Evolutionary conservation across 2,329 filamentous ascomycete species (phyloP).

Genomic region (Claviceps cyperi): DNA sequence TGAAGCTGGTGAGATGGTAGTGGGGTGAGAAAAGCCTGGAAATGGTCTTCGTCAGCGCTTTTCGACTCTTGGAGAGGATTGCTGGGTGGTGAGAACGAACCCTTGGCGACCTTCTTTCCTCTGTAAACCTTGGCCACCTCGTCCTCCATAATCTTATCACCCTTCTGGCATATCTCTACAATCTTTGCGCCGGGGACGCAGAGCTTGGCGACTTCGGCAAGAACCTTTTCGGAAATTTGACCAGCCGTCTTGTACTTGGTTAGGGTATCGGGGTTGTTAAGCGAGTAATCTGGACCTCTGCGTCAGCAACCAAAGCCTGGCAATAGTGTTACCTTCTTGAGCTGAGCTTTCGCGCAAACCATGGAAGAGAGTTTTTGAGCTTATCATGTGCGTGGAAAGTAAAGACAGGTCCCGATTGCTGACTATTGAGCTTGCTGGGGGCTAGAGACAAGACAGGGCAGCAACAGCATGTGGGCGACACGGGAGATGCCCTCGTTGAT

Average conservation of each 20-base stretch:
- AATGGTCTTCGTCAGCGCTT: conserved; percentile 1
- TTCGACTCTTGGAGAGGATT: not conserved
- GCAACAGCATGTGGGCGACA: not conserved
- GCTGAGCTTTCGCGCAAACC: not conserved
- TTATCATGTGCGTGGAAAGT: conserved; percentile 8
- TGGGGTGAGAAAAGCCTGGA: conserved; percentile 77
- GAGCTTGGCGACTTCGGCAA: conserved; percentile 64
- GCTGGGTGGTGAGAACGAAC: conserved; percentile 29
- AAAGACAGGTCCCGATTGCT: conserved; percentile 11
- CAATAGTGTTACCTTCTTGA: conserved; percentile 3
- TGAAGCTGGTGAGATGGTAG: conserved; percentile 83
- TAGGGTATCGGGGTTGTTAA: conserved; percentile 85
- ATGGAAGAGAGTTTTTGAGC: conserved; percentile 5
- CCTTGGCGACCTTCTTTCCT: conserved; percentile 93
- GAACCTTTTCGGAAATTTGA: conserved; percentile 87
- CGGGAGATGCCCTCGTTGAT: not conserved
- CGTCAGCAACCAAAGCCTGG: conserved; percentile 1
- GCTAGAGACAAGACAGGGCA: not conserved
- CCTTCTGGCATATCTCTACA: conserved; percentile 85
- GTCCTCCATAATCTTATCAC: conserved; percentile 87
- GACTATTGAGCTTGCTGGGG: not conserved
- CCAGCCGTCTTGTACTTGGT: conserved; percentile 99
- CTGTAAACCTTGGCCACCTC: conserved; percentile 94
- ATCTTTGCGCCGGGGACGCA: conserved; percentile 82
- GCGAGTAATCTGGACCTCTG: conserved; percentile 54